Evolutionary conservation across 148 eudicot species (phyloP).

Genomic region (Fagopyrum homotropicum): DNA sequence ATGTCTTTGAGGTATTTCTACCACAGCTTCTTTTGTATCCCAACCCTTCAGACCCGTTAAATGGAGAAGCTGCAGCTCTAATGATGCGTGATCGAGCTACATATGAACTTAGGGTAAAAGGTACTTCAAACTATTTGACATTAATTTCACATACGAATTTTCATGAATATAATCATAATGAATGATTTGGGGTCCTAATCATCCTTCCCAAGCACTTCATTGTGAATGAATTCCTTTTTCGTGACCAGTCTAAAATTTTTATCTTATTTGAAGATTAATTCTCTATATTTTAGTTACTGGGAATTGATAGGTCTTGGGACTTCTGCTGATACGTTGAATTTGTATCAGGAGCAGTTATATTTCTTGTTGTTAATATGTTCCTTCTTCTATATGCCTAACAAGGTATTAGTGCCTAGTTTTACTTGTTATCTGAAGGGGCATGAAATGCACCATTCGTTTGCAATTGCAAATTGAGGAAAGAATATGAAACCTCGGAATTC

Average conservation of each 20-base stretch:
- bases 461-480: background rate
- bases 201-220: background rate
- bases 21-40: conserved; percentile 95
- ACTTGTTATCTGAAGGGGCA: background rate
- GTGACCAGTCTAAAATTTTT: background rate
- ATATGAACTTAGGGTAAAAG: conserved; percentile 71
- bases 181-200: background rate
- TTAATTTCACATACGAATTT: no score
- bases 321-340: background rate
- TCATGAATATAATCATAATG: background rate
- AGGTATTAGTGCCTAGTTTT: background rate
- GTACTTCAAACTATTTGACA: conserved; percentile 23
- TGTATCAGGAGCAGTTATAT: background rate
- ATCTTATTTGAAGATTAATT: background rate
- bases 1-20: conserved; percentile 90
- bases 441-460: background rate
- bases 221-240: background rate
- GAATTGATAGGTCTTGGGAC: background rate
- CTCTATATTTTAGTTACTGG: background rate
- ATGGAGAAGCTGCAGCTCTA: conserved; percentile 85
- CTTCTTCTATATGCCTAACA: background rate
- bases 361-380: background rate
- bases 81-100: conserved; percentile 74
- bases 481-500: background rate
- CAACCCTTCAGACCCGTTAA: conserved; percentile 79